phyloP scores from a whole-genome alignment of 2,329 filamentous ascomycete genomes.

The Tetracladium maxilliforme region DNA sequence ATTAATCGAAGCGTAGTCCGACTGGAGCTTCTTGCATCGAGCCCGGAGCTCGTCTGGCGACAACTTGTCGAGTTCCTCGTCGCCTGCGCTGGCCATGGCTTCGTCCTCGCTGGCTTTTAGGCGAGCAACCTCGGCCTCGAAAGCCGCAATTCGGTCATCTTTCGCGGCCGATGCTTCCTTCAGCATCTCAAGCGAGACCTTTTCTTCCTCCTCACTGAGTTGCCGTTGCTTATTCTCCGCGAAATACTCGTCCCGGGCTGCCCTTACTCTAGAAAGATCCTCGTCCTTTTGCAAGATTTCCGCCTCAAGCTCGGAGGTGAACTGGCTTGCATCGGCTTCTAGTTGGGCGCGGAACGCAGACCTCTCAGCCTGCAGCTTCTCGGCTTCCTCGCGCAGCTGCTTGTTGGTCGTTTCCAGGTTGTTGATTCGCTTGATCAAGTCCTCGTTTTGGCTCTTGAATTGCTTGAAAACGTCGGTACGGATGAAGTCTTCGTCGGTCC shows the following conservation, averaged over 20 bases:
- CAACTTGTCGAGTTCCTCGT: conserved; percentile 36
- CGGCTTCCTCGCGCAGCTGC: conserved; percentile 69
- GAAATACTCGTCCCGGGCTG: conserved; percentile 69
- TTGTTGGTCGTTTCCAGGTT: conserved; percentile 80
- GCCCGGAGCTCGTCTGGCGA: conserved; percentile 56
- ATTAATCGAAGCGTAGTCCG: conserved; percentile 71
- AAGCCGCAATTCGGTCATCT: conserved; percentile 62
- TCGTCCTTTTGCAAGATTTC: conserved; percentile 69
- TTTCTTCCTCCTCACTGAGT: conserved; percentile 63
- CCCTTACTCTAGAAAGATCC: conserved; percentile 74
- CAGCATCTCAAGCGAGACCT: conserved; percentile 53
- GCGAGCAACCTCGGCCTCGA: conserved; percentile 73
- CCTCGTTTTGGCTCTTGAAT: conserved; percentile 79
- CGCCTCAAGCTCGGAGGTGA: conserved; percentile 65
- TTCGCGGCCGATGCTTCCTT: conserved; percentile 69
- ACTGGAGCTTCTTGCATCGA: conserved; percentile 61
- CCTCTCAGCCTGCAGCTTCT: conserved; percentile 73
- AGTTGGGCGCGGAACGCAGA: conserved; percentile 69
- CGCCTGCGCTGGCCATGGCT: neutral
- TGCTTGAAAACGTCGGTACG: conserved; percentile 89
- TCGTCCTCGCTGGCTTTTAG: conserved; percentile 42
- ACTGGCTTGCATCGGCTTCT: conserved; percentile 62
- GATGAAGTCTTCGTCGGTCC: conserved; percentile 87
- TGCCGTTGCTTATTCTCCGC: conserved; percentile 73
- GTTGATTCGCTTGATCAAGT: conserved; percentile 84